Evolutionary conservation across 164 flowering plant genomes (phyloP).

Genomic region (Taxillus chinensis): DNA sequence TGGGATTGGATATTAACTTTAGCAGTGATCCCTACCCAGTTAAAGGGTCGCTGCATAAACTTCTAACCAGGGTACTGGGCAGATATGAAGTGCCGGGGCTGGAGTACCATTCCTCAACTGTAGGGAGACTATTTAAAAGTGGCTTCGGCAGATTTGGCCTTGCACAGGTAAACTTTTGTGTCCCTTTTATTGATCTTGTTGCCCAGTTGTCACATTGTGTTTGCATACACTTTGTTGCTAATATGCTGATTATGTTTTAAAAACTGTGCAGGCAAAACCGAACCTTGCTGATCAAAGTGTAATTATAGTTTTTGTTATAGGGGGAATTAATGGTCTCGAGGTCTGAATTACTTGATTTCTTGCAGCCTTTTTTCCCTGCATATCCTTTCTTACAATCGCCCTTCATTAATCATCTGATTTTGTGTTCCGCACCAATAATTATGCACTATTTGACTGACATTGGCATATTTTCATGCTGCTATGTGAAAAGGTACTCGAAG

Average conservation of each 20-base stretch:
- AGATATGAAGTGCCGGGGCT: slow-evolving; percentile 72
- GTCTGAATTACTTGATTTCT: slow-evolving; percentile 26
- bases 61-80: slow-evolving; percentile 47
- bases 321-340: slow-evolving; percentile 87
- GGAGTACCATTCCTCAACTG: slow-evolving; percentile 89
- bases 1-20: slow-evolving; percentile 30
- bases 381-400: background rate
- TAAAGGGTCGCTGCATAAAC: slow-evolving; percentile 61
- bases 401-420: background rate
- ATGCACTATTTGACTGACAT: background rate
- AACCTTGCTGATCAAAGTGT: slow-evolving; percentile 74
- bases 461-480: slow-evolving; percentile 1
- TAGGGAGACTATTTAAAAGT: slow-evolving; percentile 87
- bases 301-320: slow-evolving; percentile 74
- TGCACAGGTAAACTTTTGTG: slow-evolving; percentile 54
- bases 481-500: slow-evolving; percentile 59
- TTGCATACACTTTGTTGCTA: background rate
- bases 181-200: background rate
- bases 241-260: slow-evolving; percentile 3
- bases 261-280: slow-evolving; percentile 70
- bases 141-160: slow-evolving; percentile 98
- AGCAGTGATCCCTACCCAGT: slow-evolving; percentile 35
- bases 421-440: background rate
- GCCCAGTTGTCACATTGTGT: background rate
- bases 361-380: background rate